Evolutionary conservation across 1,139 yeast species (phyloP), one percentile per base, ranked within the genome.

Genomic region (Yamadazyma songkhlaensis): DNA sequence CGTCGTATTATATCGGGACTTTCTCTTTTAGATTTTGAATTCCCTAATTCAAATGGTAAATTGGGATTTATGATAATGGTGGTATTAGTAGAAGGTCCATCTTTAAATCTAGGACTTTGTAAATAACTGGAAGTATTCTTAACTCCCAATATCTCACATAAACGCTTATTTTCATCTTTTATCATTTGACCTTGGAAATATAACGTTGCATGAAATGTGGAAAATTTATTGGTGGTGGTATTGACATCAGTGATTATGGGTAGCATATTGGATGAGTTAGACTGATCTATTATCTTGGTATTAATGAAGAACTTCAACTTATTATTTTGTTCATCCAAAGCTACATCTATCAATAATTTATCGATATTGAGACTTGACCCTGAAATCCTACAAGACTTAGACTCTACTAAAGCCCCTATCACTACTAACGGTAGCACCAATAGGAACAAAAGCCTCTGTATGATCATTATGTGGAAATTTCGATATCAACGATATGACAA

Each of bases 201-300:
- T 15, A 70, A 52, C 28, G 64, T 60, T n/a, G 74, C 67, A 38
- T 72, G 75, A 27, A 77, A 53, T 1, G 80, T 73, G 5, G 81
- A 71, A 49, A 52, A 75, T 41, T 55, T 60, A 49, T 75, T 74
- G 2, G 80, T 70, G 3, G 66, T 55, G 3, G 40, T 13, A 47
- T 77, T 67, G 20, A 73, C 73, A 45, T 77, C 81, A 11, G 51
- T 50, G 11, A 70, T 60, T 6, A 62, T 47, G 10, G 55, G 53
- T 9, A 42, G 34, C 0, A 39, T 39, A 11, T 41, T 29, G 13
- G 56, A 45, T 57, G 86, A 84, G 73, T 87, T 87, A 55, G 94
- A 92, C 59, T 84, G 95, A 66, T 88, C 85, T 3, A 39, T 15
- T 9, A 67, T 66, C 53, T 61, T 54, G 9, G 75, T 50, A 44